Conservation (phyloP, 805 yeast species). For the Metschnikowia colocasiae region DNA sequence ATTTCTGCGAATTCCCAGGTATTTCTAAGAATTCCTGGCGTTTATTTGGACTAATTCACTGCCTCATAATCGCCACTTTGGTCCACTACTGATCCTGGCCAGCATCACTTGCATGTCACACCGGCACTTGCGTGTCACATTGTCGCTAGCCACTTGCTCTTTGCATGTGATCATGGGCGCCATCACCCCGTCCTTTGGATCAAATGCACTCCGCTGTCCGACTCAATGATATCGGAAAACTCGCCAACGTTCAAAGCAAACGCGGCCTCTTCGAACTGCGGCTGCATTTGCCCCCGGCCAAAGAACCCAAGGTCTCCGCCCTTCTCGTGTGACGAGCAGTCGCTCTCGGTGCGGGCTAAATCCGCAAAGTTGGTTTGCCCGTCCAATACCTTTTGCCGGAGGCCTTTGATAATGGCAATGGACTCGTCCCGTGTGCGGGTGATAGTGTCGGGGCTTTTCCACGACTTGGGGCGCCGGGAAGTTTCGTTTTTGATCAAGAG, state of each 20-base stretch:
- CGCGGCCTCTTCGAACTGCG: conserved; percentile 85
- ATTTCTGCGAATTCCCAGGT: no score
- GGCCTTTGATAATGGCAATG: conserved; percentile 53
- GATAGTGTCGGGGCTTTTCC: conserved; percentile 72
- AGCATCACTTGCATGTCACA: no score
- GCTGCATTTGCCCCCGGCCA: conserved; percentile 92
- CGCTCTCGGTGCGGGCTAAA: conserved; percentile 79
- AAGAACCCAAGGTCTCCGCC: conserved; percentile 93
- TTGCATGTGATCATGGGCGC: no score
- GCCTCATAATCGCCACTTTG: no score
- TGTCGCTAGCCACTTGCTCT: no score
- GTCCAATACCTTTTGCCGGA: conserved; percentile 53
- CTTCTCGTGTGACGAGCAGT: conserved; percentile 79
- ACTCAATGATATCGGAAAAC: conserved; percentile 75
- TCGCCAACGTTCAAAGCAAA: conserved; percentile 81
- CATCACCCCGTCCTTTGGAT: conserved; percentile 75
- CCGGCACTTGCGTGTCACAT: no score
- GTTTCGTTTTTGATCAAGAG: conserved; percentile 77
- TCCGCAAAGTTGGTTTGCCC: conserved; percentile 68
- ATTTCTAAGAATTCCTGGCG: no score
- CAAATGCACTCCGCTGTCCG: conserved; percentile 87
- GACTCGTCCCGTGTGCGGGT: conserved; percentile 85
- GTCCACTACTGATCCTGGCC: no score
- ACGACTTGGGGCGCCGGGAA: conserved; percentile 86
- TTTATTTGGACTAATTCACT: no score